These are phyloP conservation scores for Dioscorea alata DNA, from an alignment of 106 monocot genomes.

Conservation along the genomic window DNA sequence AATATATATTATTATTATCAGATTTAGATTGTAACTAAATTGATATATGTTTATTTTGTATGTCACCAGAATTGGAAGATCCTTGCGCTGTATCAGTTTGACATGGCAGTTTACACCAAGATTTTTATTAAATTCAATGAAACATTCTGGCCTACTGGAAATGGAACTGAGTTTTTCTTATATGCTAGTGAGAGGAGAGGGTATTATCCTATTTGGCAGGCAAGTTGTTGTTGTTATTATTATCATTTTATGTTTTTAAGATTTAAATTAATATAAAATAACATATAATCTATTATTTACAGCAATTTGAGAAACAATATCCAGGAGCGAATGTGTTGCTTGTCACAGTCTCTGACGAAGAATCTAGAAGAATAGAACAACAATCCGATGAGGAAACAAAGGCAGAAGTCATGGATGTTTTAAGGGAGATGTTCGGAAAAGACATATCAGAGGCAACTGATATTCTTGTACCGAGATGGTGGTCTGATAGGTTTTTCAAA, in stretches of 20 bases:
- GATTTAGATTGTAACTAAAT: too few species aligned
- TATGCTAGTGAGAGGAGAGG: slow-evolving; percentile 68
- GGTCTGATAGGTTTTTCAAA: slow-evolving; percentile 64
- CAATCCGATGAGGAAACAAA: slow-evolving; percentile 48
- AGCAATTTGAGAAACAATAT: slow-evolving; percentile 67
- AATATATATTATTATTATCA: too few species aligned
- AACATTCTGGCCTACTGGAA: slow-evolving; percentile 59
- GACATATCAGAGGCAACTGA: slow-evolving; percentile 54
- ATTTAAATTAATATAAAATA: background rate
- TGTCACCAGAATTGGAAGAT: slow-evolving; percentile 51
- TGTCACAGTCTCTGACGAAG: slow-evolving; percentile 75
- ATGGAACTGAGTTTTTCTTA: slow-evolving; percentile 66
- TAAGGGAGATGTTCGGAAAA: slow-evolving; percentile 56
- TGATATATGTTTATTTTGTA: too few species aligned
- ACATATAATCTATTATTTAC: background rate
- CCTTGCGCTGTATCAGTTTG: slow-evolving; percentile 50
- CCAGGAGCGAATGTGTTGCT: slow-evolving; percentile 64
- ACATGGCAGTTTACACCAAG: slow-evolving; percentile 86
- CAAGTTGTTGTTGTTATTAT: background rate
- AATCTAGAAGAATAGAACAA: slow-evolving; percentile 80
- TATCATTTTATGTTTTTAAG: background rate
- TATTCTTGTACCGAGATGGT: slow-evolving; percentile 83
- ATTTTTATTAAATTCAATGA: slow-evolving; percentile 76
- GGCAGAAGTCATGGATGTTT: slow-evolving; percentile 59
- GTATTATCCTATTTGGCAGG: slow-evolving; percentile 66